Conservation (phyloP, 1,139 yeast species). For the Saccharomyces hybrid region DNA sequence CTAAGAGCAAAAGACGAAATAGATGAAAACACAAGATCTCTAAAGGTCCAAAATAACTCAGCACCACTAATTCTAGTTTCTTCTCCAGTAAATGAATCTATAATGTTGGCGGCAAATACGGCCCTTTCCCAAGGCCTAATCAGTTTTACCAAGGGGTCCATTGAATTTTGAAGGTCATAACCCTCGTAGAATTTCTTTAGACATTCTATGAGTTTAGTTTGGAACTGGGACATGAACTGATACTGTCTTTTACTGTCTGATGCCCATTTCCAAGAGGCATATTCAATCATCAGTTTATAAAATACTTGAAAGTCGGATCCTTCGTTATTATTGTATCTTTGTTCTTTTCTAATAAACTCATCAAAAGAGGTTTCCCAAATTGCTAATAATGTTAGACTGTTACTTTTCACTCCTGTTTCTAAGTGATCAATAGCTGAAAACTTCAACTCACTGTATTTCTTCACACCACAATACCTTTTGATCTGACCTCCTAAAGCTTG, state of each 20-base stretch:
- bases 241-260: background rate
- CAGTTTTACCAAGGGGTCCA: background rate
- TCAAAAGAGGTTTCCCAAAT: background rate
- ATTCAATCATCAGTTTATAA: background rate
- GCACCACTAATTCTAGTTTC: background rate
- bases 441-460: background rate
- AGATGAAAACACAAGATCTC: background rate
- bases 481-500: background rate
- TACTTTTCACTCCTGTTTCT: background rate
- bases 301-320: background rate
- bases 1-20: background rate
- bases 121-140: background rate
- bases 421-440: background rate
- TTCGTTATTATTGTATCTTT: background rate
- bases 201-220: background rate
- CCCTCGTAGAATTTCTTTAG: background rate
- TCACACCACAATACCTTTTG: background rate
- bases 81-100: background rate
- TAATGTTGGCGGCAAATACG: background rate
- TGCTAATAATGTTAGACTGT: background rate
- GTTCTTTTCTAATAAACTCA: background rate
- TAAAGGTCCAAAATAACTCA: background rate
- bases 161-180: background rate
- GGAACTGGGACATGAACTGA: background rate
- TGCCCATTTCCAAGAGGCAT: background rate